Evolutionary conservation across 495 filamentous ascomycete species (phyloP).

Genomic region (Endocarpon pusillum): DNA sequence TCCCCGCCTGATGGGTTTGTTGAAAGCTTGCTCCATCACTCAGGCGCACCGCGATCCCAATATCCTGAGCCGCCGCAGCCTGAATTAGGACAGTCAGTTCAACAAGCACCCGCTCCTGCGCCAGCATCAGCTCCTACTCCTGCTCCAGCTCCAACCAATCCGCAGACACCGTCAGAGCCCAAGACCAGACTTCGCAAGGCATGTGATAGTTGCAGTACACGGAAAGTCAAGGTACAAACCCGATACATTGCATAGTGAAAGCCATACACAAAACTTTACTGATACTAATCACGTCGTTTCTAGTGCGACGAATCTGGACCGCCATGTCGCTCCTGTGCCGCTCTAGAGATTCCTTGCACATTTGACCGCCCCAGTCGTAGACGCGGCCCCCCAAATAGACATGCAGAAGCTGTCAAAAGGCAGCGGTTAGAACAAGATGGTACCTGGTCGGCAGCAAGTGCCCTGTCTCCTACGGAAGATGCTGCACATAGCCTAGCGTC

Average conservation of each 20-base stretch:
- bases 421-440: conserved; percentile 39
- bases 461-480: conserved; percentile 6
- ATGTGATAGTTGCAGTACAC: conserved; percentile 70
- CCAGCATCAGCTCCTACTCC: too few species aligned
- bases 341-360: conserved; percentile 69
- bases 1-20: too few species aligned
- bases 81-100: too few species aligned
- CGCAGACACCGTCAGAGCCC: neutral
- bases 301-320: conserved; percentile 70
- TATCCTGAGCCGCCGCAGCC: too few species aligned
- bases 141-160: neutral
- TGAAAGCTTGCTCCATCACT: too few species aligned
- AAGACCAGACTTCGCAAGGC: conserved; percentile 51
- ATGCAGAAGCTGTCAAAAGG: conserved; percentile 67
- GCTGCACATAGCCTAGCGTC: conserved; percentile 3
- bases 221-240: conserved; percentile 78
- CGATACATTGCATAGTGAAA: neutral
- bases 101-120: neutral
- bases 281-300: conserved; percentile 3
- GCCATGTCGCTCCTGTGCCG: conserved; percentile 63
- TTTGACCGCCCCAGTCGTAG: conserved; percentile 62
- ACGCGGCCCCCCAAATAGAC: conserved; percentile 70
- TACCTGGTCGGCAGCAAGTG: conserved; percentile 14
- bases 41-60: too few species aligned
- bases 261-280: neutral